Evolutionary conservation across 768 basidiomycete species (phyloP), one percentile per base, ranked within the genome.

Genomic region (Mrakia blollopis): DNA sequence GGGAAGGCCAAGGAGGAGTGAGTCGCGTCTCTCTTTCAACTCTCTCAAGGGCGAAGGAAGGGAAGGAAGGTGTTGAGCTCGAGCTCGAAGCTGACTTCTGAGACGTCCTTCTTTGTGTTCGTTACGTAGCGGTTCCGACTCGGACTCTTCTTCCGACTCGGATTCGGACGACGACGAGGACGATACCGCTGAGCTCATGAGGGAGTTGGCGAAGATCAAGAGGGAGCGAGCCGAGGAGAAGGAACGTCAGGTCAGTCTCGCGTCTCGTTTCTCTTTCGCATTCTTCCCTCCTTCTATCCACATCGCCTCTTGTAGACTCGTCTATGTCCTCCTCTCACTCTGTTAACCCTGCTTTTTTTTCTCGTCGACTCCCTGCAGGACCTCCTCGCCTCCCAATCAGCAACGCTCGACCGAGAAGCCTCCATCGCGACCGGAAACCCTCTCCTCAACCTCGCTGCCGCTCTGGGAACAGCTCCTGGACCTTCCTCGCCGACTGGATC

Each of bases 141-240:
- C 65, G 39, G 65, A 67, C 61, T 63, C 60, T 18, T 63, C 60
- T 18, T 65, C 68, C 63, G 79, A 81, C 72, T 79, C 57, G 32
- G 89, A 89, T 16, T 88, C 85, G 14, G 85, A 86, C 16, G 88
- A 91, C 25, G 91, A 92, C 13, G 94, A 96, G 79, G 92, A 94
- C 80, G 93, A 96, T 73, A 93, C 94, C 0, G 94, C 94, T 0
- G 96, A 97, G 81, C 87, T 99, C 32, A 86, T 99, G 78, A 90
- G 94, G 35, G 97, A 99, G 83, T 87, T 99, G n/a, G 96, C 97
- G 84, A 98, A 96, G 86, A 98, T 98, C 80, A 98, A 97, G 84
- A 90, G 90, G 67, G 95, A 98, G 82, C 88, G 96, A 14, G 95
- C 95, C 16, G 95, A 91, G 81, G 97, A 98, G 84, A 94, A 94